These are phyloP conservation scores for Pseudozyma tsukubaensis DNA, from an alignment of 1,284 basidiomycete genomes.

Conservation along the genomic window DNA sequence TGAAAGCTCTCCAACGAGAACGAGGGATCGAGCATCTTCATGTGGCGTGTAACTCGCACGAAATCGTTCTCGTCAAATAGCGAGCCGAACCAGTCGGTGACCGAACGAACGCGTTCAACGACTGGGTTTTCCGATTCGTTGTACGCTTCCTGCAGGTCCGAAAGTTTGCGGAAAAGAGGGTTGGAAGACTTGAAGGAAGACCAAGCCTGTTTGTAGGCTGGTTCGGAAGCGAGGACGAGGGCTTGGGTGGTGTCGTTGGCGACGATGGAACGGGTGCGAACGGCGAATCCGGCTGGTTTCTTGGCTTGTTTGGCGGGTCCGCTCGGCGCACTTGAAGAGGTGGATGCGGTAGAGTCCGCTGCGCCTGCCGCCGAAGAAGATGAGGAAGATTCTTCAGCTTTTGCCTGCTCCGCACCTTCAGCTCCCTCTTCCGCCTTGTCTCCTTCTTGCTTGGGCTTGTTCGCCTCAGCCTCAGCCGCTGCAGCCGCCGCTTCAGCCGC, in stretches of 20 bases:
- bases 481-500: slow-evolving; percentile 20
- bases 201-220: slow-evolving; percentile 60
- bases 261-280: slow-evolving; percentile 30
- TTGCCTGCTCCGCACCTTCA: no score
- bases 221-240: slow-evolving; percentile 61
- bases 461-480: slow-evolving; percentile 12
- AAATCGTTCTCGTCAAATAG: slow-evolving; percentile 99
- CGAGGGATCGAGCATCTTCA: slow-evolving; percentile 85
- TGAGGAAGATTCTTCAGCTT: slow-evolving; percentile 10
- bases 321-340: not conserved
- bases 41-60: slow-evolving; percentile 87
- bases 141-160: slow-evolving; percentile 71
- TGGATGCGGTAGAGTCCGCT: not conserved
- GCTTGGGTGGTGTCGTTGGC: slow-evolving; percentile 56
- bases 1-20: slow-evolving; percentile 90
- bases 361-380: not conserved
- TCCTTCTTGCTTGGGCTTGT: slow-evolving; percentile 13
- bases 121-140: slow-evolving; percentile 94
- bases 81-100: slow-evolving; percentile 85
- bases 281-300: slow-evolving; percentile 61
- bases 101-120: slow-evolving; percentile 81
- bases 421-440: no score
- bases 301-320: not conserved
- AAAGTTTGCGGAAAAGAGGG: slow-evolving; percentile 54
- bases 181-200: slow-evolving; percentile 56